Evolutionary conservation across 2,329 filamentous ascomycete genomes (phyloP), one percentile per base, ranked within the genome.

Genomic region (Plenodomus biglobosus): DNA sequence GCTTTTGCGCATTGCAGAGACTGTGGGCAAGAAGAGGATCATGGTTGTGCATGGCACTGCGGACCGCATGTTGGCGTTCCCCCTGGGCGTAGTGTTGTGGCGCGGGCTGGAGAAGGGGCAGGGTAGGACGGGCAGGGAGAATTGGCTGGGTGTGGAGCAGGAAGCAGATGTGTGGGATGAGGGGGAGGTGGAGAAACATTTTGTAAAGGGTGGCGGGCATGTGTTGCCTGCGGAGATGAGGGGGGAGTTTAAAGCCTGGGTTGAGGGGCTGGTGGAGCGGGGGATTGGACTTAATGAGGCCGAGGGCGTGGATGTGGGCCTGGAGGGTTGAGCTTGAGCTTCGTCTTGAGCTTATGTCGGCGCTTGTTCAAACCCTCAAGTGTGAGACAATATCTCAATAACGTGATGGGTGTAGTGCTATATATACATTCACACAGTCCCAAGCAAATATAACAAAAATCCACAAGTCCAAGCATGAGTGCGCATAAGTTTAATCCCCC

Each of bases 1-100:
- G 72, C 72, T 95, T 38, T 74, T 73, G 55, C 74, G 79, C 52
- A 76, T 95, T 53, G 87, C 80, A 0, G 84, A 90, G 57, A 73
- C 70, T 21, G 80, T 96, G 1, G 89, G 89, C 0, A 78, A 88
- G 44, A 81, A 86, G 55, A 76, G 90, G 24, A 92, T 96, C 55
- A 71, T 89, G 59, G 82, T 95, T 4, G 70, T 92, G 57, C 90
- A 95, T 70, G 91, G 91, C 7, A 85, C 80, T 0, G 72, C 73
- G 8, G 91, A 96, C 71, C 76, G 78, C n/a, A 91, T 96, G 87
- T 86, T 96, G 58, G 83, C 81, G 3, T 77, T 85, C 40, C 79
- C 79, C 5, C 88, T 94, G 65, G 90, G 83, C 0, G 74, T 83
- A 63, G 81, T 86, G 69, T 71, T 96, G 55, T 82, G 87, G 48